These are phyloP conservation scores for Copromyces sp. DNA, from an alignment of 495 filamentous ascomycete genomes.

Conservation along the genomic window DNA sequence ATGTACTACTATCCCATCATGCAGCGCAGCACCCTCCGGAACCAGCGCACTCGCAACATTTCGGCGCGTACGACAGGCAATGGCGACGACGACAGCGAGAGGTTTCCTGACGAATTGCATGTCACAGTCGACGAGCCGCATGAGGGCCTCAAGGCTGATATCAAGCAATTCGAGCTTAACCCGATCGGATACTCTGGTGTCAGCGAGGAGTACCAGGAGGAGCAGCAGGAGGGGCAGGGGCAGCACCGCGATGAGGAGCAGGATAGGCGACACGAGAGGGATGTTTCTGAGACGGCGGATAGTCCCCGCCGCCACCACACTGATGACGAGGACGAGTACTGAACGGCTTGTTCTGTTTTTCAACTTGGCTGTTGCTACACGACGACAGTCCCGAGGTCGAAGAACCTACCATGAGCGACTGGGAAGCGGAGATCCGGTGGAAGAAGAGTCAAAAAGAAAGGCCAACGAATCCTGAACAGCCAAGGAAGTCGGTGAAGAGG, in stretches of 20 bases:
- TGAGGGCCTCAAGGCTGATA: constrained; percentile 27
- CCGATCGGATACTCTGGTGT: constrained; percentile 27
- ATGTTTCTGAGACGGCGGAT: background rate
- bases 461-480: background rate
- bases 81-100: constrained; percentile 28
- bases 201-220: constrained; percentile 16
- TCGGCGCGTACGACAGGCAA: constrained; percentile 30
- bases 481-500: background rate
- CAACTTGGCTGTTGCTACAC: background rate
- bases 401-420: background rate
- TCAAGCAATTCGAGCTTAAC: constrained; percentile 30
- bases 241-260: background rate
- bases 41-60: constrained; percentile 47
- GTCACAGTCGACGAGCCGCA: constrained; percentile 33
- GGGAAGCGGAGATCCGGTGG: background rate
- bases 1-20: constrained; percentile 88
- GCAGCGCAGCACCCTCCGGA: constrained; percentile 48
- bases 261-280: background rate
- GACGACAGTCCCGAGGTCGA: background rate
- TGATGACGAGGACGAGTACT: constrained; percentile 20
- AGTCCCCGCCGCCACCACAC: background rate
- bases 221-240: background rate
- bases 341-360: background rate
- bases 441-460: background rate
- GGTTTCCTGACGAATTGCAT: constrained; percentile 34